These are phyloP conservation scores for Begonia loranthoides DNA, from an alignment of 306 rosid species.

Conservation along the genomic window DNA sequence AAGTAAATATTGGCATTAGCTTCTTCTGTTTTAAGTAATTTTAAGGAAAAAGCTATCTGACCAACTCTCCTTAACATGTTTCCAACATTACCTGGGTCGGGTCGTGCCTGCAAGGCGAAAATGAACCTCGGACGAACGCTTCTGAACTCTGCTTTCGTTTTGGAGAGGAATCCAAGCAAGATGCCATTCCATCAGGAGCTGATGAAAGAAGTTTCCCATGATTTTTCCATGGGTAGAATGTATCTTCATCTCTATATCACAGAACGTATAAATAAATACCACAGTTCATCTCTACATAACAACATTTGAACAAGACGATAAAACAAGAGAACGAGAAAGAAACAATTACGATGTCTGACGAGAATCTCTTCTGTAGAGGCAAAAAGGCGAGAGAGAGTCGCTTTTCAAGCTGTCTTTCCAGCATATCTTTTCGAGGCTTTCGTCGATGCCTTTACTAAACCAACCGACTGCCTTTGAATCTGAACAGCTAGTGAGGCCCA, in stretches of 20 bases:
- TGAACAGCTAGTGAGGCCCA: conserved; percentile 42
- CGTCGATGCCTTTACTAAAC: conserved; percentile 20
- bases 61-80: too few species aligned
- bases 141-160: conserved; percentile 49
- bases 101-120: conserved; percentile 57
- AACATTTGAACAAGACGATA: conserved; percentile 5
- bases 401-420: conserved; percentile 67
- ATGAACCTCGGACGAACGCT: conserved; percentile 40
- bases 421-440: conserved; percentile 19
- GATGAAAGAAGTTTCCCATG: conserved; percentile 53
- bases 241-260: conserved; percentile 33
- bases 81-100: conserved; percentile 54
- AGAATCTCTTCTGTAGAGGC: conserved; percentile 57
- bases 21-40: too few species aligned
- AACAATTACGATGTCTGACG: neutral
- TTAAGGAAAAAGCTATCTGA: too few species aligned
- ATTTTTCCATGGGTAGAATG: conserved; percentile 22
- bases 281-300: neutral
- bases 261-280: neutral
- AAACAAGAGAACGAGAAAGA: conserved; percentile 14
- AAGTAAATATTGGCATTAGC: too few species aligned
- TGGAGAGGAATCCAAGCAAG: conserved; percentile 71
- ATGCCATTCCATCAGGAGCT: conserved; percentile 22
- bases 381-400: conserved; percentile 35
- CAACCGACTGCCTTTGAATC: conserved; percentile 60